phyloP scores from a whole-genome alignment of 208 protist genomes.

The Trypanosoma boissoni region DNA sequence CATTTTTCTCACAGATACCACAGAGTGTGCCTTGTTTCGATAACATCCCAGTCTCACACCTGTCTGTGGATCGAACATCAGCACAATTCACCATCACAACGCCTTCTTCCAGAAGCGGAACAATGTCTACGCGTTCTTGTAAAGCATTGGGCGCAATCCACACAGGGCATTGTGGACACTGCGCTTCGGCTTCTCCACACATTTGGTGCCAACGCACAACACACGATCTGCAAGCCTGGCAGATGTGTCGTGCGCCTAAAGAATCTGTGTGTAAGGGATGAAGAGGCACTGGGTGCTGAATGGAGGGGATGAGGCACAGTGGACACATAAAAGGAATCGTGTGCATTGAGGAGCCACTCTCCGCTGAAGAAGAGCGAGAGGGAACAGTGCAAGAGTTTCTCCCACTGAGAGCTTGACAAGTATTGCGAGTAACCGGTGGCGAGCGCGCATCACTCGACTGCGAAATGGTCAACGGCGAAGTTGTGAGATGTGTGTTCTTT shows the following conservation, averaged over 20 bases:
- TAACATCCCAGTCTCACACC: too few species aligned
- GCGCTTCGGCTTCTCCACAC: not conserved
- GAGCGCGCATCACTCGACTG: too few species aligned
- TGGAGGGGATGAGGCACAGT: not conserved
- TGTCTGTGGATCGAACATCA: too few species aligned
- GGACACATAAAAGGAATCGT: constrained; percentile 3
- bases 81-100: not conserved
- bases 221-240: constrained; percentile 2
- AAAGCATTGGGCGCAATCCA: not conserved
- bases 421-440: too few species aligned
- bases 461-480: too few species aligned
- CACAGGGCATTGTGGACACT: constrained; percentile 7
- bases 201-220: not conserved
- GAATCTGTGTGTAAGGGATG: not conserved
- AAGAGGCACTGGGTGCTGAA: constrained; percentile 1
- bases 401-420: too few species aligned
- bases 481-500: too few species aligned
- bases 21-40: too few species aligned
- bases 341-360: too few species aligned
- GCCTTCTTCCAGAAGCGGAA: not conserved
- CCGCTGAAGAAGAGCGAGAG: not conserved
- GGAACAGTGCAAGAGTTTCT: not conserved
- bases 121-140: not conserved
- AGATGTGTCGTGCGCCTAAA: too few species aligned
- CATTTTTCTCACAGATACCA: constrained; percentile 60